Conservation (phyloP, 768 basidiomycete species). For the Mycena galopus region DNA sequence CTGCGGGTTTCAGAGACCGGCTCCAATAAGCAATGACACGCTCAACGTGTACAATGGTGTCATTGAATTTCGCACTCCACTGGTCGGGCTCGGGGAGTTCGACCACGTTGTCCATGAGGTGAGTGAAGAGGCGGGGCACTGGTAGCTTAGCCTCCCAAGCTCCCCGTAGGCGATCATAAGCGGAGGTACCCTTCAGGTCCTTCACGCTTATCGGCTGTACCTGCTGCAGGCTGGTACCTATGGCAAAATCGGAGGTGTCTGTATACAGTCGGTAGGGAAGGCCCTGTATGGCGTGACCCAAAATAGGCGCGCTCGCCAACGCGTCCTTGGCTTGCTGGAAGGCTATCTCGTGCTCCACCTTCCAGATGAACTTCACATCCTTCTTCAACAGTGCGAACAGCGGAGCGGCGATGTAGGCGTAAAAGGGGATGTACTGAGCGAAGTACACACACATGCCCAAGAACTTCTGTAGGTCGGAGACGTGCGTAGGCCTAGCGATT, state of each 20-base stretch:
- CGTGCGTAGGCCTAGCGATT: not conserved
- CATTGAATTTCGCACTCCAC: not conserved
- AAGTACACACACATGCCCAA: not conserved
- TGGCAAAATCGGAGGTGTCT: not conserved
- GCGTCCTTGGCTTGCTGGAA: not conserved
- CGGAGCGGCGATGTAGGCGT: too few relatives aligned
- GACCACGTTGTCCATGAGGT: not conserved
- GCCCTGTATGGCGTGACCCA: not conserved
- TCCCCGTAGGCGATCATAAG: not conserved
- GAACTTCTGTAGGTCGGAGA: not conserved
- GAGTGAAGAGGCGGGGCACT: not conserved
- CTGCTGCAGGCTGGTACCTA: not conserved
- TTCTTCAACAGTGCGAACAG: too few relatives aligned
- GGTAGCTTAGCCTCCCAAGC: not conserved
- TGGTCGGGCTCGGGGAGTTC: not conserved
- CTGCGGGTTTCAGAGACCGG: too few relatives aligned
- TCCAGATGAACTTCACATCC: too few relatives aligned
- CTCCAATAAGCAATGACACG: not conserved
- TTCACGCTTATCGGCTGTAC: not conserved
- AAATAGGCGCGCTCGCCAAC: not conserved
- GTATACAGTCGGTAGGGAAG: not conserved
- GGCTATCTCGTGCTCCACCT: not conserved
- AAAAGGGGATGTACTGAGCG: too few relatives aligned
- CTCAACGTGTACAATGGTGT: not conserved
- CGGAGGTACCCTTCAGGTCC: not conserved